phyloP scores from a whole-genome alignment of 306 rosid species.

The Rosa multiflora region DNA sequence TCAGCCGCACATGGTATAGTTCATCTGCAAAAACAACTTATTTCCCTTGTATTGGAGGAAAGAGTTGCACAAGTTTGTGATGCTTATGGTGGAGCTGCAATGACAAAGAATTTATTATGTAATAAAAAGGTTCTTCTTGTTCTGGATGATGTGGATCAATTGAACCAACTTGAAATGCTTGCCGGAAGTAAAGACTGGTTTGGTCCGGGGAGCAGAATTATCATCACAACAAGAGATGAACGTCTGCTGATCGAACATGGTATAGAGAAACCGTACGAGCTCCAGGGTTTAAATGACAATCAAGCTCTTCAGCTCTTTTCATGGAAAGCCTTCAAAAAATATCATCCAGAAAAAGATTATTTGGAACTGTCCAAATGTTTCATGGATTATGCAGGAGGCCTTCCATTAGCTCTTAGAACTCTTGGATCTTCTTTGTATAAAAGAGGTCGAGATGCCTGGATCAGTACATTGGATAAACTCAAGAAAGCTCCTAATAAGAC shows the following conservation, averaged over 20 bases:
- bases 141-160: constrained; percentile 5
- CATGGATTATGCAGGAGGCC: neutral
- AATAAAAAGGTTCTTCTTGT: constrained; percentile 3
- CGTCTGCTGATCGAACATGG: neutral
- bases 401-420: neutral
- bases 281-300: neutral
- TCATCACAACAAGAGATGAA: constrained; percentile 10
- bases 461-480: neutral
- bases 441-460: neutral
- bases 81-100: constrained; percentile 1
- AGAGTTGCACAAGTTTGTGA: neutral
- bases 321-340: neutral
- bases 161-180: neutral
- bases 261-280: neutral
- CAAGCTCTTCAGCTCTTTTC: neutral
- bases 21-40: neutral
- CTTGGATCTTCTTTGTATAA: neutral
- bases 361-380: neutral
- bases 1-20: neutral
- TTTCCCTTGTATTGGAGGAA: neutral
- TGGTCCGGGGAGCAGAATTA: neutral
- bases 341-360: neutral
- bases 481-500: constrained; percentile 7
- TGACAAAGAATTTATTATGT: neutral
- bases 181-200: neutral